These are phyloP conservation scores for Nemania abortiva DNA, from an alignment of 2,329 filamentous ascomycete genomes.

Conservation along the genomic window DNA sequence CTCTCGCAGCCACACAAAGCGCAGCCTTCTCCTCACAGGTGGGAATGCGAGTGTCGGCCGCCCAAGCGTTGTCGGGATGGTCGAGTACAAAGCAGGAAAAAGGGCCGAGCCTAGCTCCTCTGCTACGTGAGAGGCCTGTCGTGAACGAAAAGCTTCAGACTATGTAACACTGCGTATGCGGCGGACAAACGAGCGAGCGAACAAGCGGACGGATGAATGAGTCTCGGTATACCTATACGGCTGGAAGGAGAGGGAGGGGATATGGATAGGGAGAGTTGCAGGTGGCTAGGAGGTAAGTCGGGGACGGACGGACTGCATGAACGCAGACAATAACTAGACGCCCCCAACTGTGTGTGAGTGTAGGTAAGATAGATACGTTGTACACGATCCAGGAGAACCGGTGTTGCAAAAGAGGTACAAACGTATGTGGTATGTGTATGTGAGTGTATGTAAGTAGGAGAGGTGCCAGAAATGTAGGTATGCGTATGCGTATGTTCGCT, in stretches of 20 bases:
- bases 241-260: conserved; percentile 3
- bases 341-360: background rate
- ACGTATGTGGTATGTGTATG: background rate
- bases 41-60: conserved; percentile 40
- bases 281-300: background rate
- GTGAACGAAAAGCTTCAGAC: conserved; percentile 21
- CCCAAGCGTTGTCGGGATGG: conserved; percentile 41
- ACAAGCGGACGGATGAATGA: conserved; percentile 5
- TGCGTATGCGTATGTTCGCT: background rate
- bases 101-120: conserved; percentile 45
- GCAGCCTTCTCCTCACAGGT: conserved; percentile 38
- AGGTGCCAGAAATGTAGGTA: background rate
- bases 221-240: conserved; percentile 8
- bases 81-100: conserved; percentile 43
- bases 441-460: background rate
- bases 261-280: background rate
- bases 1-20: conserved; percentile 41
- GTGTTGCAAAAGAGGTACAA: conserved; percentile 10
- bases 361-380: background rate
- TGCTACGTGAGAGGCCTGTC: conserved; percentile 13
- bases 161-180: background rate
- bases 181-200: background rate
- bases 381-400: conserved; percentile 1
- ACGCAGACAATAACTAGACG: background rate
- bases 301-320: conserved; percentile 1